A percentile compares a stretch with the other conserved stretches of the same genome.
Conservation (phyloP, 1,139 yeast species). For the Groenewaldozyma auringiensis region DNA sequence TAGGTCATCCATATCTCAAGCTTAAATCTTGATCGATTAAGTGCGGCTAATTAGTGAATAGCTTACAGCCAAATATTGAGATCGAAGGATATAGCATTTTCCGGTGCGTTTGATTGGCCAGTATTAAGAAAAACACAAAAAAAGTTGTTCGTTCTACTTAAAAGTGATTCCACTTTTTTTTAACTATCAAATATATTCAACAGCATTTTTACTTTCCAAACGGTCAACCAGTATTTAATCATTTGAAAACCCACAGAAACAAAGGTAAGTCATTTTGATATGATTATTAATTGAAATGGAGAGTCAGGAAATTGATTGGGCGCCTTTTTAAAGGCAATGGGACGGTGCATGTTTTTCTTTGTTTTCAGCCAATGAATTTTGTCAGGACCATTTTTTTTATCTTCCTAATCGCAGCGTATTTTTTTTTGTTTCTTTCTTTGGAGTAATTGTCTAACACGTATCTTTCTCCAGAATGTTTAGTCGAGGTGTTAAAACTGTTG, state of each 20-base stretch:
- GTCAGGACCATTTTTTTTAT: too few relatives aligned
- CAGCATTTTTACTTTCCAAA: too few relatives aligned
- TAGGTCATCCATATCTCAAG: too few relatives aligned
- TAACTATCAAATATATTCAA: neutral
- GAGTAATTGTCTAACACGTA: neutral
- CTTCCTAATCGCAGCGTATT: too few relatives aligned
- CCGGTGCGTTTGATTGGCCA: neutral
- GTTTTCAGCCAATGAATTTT: neutral
- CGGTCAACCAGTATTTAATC: too few relatives aligned
- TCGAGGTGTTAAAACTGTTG: neutral
- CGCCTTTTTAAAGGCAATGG: neutral
- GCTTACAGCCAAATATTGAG: too few relatives aligned
- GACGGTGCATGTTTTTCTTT: neutral
- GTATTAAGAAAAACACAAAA: neutral
- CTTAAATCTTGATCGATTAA: too few relatives aligned
- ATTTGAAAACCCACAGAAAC: neutral
- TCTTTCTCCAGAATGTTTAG: neutral
- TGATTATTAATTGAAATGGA: too few relatives aligned
- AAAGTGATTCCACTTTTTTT: slow-evolving; percentile 1
- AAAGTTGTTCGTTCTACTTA: too few relatives aligned
- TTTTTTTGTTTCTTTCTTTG: neutral
- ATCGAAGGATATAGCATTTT: too few relatives aligned
- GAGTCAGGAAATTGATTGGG: neutral
- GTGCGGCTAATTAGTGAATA: too few relatives aligned
- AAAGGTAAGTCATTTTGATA: neutral